phyloP scores from a whole-genome alignment of 148 eudicot species.

The Chenopodium album region DNA sequence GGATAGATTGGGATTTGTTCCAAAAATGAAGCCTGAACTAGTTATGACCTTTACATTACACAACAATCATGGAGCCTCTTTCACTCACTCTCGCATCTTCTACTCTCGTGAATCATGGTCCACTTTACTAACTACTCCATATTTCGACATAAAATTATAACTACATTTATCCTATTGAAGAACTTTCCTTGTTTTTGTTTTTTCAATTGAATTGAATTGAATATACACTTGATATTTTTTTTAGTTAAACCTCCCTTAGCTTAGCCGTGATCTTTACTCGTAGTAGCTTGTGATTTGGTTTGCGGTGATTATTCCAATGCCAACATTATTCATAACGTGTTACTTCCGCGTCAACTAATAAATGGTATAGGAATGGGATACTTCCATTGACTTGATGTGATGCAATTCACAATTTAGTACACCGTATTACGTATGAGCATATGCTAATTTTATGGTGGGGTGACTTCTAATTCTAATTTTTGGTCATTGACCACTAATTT shows the following conservation, averaged over 20 bases:
- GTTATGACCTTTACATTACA: background rate
- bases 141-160: too few relatives aligned
- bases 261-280: background rate
- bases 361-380: background rate
- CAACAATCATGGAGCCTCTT: background rate
- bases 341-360: background rate
- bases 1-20: background rate
- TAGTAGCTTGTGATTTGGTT: background rate
- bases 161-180: too few relatives aligned
- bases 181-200: background rate
- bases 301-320: background rate
- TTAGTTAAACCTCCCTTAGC: background rate
- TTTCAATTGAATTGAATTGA: too few relatives aligned
- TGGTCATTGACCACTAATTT: too few relatives aligned
- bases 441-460: too few relatives aligned
- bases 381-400: background rate
- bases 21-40: slow-evolving; percentile 15
- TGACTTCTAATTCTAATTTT: too few relatives aligned
- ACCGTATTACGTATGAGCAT: too few relatives aligned
- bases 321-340: background rate
- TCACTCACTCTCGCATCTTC: background rate
- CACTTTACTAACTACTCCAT: background rate
- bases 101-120: background rate
- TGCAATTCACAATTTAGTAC: too few relatives aligned
- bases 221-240: background rate